A percentile compares a stretch with the other conserved stretches of the same genome.
phyloP scores from a whole-genome alignment of 2,329 filamentous ascomycete genomes.

The Hysterium pulicare region DNA sequence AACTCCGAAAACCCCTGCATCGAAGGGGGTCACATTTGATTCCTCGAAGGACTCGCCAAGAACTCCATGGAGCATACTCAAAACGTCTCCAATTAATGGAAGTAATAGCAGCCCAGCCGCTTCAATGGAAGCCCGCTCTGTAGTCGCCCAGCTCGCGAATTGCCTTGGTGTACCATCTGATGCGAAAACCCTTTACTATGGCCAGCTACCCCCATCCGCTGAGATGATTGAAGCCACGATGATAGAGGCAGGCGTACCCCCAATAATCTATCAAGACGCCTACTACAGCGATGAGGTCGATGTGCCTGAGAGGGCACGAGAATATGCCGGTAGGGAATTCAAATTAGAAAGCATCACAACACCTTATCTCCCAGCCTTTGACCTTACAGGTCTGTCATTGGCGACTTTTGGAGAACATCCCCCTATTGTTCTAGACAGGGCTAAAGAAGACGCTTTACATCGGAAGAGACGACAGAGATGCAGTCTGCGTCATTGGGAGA shows the following conservation, averaged over 20 bases:
- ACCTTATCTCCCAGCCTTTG: slow-evolving; percentile 77
- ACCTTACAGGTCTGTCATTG: slow-evolving; percentile 57
- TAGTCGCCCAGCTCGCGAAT: slow-evolving; percentile 14
- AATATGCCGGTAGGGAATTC: slow-evolving; percentile 88
- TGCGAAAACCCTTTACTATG: slow-evolving; percentile 32
- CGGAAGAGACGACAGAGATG: slow-evolving; percentile 56
- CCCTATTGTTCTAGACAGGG: slow-evolving; percentile 48
- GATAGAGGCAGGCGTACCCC: slow-evolving; percentile 55
- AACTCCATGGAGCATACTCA: slow-evolving; percentile 34
- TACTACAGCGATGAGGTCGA: slow-evolving; percentile 83
- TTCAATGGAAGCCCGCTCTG: slow-evolving; percentile 14
- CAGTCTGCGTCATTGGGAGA: slow-evolving; percentile 71
- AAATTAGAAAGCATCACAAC: slow-evolving; percentile 70
- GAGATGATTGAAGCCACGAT: slow-evolving; percentile 56
- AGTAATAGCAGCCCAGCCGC: slow-evolving; percentile 16
- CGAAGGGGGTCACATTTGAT: slow-evolving; percentile 16
- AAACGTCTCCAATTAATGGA: slow-evolving; percentile 16
- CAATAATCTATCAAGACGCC: slow-evolving; percentile 77
- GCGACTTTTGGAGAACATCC: slow-evolving; percentile 56
- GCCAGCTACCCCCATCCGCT: slow-evolving; percentile 39
- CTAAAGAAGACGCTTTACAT: slow-evolving; percentile 50
- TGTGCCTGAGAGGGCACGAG: slow-evolving; percentile 70
- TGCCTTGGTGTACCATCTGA: slow-evolving; percentile 16
- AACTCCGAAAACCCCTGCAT: slow-evolving; percentile 23
- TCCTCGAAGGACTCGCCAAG: slow-evolving; percentile 18